These are phyloP conservation scores for Sicyos baderoa DNA, from an alignment of 306 rosid genomes.

Conservation along the genomic window DNA sequence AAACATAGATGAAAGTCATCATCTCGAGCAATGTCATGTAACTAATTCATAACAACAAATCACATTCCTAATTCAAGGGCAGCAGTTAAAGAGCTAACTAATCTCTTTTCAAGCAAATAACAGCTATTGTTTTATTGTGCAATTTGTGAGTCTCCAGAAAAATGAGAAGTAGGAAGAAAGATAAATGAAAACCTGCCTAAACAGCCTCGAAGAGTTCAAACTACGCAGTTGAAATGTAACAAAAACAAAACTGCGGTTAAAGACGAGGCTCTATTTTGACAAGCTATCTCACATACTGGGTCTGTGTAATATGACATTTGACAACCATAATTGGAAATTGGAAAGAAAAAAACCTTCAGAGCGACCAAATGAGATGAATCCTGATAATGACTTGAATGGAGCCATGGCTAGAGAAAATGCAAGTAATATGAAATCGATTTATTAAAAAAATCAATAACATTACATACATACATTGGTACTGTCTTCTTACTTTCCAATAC, in stretches of 20 bases:
- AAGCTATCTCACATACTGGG: neutral
- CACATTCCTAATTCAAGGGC: no score
- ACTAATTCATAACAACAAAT: no score
- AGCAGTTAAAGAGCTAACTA: no score
- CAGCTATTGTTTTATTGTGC: no score
- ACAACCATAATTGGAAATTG: neutral
- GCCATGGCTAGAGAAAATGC: no score
- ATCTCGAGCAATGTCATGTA: no score
- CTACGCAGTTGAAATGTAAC: neutral
- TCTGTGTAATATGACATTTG: no score
- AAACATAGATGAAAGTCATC: no score
- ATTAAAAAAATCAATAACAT: neutral
- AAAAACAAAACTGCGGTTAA: neutral
- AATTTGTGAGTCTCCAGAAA: no score
- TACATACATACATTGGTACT: neutral
- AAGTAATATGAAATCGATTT: neutral
- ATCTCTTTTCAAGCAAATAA: no score
- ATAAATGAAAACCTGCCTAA: no score
- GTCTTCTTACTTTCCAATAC: slow-evolving; percentile 55
- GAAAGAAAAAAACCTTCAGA: neutral
- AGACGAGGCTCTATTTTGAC: neutral
- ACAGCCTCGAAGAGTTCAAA: neutral
- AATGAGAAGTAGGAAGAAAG: no score
- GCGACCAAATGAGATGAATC: neutral
- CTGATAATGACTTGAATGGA: neutral